A percentile compares a stretch with the other conserved stretches of the same genome.
Conservation (phyloP, 352 stramenopile genomes). For the Phytophthora cactorum region DNA sequence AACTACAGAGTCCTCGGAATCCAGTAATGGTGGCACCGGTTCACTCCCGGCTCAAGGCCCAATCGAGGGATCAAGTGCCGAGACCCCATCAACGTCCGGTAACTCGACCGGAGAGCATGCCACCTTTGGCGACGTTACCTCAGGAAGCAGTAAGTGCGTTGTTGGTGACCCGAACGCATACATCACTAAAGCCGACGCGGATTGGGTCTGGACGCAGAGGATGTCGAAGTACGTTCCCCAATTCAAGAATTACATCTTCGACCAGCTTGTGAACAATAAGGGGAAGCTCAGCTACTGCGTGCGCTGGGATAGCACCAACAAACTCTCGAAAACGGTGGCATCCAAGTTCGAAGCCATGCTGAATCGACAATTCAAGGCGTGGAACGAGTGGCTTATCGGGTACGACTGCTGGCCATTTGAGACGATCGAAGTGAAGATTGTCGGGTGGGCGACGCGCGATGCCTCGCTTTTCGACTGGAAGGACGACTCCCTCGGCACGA, state of each 20-base stretch:
- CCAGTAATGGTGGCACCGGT: constrained; percentile 9
- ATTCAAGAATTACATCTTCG: constrained; percentile 52
- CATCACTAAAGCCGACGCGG: constrained; percentile 18
- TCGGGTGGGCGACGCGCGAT: constrained; percentile 46
- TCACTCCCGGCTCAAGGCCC: constrained; percentile 10
- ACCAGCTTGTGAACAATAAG: constrained; percentile 49
- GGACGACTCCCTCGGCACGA: constrained; percentile 44
- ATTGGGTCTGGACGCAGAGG: constrained; percentile 32
- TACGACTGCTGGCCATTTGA: constrained; percentile 52
- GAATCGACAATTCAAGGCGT: constrained; percentile 35
- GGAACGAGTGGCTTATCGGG: constrained; percentile 35
- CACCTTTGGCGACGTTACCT: constrained; percentile 36
- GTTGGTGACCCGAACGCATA: constrained; percentile 32
- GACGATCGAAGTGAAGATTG: constrained; percentile 47
- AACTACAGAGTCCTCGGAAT: constrained; percentile 13
- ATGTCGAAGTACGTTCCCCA: constrained; percentile 27
- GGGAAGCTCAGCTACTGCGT: constrained; percentile 49
- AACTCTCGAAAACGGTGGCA: constrained; percentile 42
- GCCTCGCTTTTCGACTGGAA: constrained; percentile 47
- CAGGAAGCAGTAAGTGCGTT: constrained; percentile 28
- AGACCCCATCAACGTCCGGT: constrained; percentile 1
- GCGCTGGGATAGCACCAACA: constrained; percentile 56
- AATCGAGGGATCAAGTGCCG: constrained; percentile 15
- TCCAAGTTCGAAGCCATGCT: constrained; percentile 58
- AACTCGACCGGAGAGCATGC: constrained; percentile 25